phyloP scores from a whole-genome alignment of 2,329 filamentous ascomycete species.

The Microascus cirrosus region DNA sequence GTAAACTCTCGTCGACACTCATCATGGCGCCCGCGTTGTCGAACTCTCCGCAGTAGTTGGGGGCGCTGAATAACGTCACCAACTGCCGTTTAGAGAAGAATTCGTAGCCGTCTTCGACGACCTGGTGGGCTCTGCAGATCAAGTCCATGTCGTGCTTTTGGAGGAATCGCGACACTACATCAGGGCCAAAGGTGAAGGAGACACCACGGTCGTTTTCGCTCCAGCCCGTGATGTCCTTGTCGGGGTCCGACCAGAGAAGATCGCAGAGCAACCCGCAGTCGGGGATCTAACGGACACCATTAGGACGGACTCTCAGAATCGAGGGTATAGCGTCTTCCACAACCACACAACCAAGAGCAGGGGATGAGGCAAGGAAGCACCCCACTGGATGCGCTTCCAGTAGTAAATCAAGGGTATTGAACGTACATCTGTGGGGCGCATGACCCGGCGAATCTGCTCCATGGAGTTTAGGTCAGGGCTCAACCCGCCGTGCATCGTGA shows the following conservation, averaged over 20 bases:
- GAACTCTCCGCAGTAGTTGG: slow-evolving; percentile 99
- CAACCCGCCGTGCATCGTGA: slow-evolving; percentile 97
- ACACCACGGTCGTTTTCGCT: slow-evolving; percentile 98
- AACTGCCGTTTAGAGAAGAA: slow-evolving; percentile 99
- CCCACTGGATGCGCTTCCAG: too few relatives aligned
- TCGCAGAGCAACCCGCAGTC: slow-evolving; percentile 97
- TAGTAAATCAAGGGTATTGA: slow-evolving; percentile 7
- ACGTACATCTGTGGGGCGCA: slow-evolving; percentile 97
- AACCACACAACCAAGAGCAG: neutral
- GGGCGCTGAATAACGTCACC: slow-evolving; percentile 93
- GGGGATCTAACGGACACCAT: slow-evolving; percentile 60
- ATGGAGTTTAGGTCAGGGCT: slow-evolving; percentile 98
- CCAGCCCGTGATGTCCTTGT: slow-evolving; percentile 99
- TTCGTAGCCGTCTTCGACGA: slow-evolving; percentile 98
- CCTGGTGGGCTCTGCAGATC: slow-evolving; percentile 96
- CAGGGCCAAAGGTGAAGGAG: slow-evolving; percentile 95
- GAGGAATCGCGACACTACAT: slow-evolving; percentile 92
- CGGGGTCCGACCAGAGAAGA: slow-evolving; percentile 95
- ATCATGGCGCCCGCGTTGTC: slow-evolving; percentile 99
- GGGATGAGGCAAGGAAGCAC: neutral
- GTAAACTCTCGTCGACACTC: slow-evolving; percentile 95
- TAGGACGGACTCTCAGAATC: neutral
- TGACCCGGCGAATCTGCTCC: slow-evolving; percentile 98
- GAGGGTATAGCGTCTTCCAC: neutral
- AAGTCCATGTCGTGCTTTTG: slow-evolving; percentile 99